Base-by-base conservation (phyloP, 805 yeast genomes). In the Zygosaccharomyces bisporus region DNA sequence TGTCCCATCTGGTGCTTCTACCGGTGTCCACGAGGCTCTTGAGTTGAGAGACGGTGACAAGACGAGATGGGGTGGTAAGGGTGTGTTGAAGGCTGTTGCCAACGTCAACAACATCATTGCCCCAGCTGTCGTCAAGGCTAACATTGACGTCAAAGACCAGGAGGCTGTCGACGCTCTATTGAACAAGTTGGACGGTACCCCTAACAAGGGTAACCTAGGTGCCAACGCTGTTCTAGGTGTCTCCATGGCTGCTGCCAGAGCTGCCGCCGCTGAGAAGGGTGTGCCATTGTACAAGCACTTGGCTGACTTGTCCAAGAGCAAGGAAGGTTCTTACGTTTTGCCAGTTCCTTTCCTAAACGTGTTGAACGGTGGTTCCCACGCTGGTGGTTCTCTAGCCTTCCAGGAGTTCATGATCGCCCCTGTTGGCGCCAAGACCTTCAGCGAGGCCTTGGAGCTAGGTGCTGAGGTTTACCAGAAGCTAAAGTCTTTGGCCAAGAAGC, bases 341-440 rank as follows among this genome's bases (percentile, higher is more conserved):
- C 99, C 99, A 71, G 98, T 93, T 73, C 99, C 99, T 58, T 85
- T 93, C 95, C 93, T 87, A 77, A 91, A 91, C 77, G 99, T 91
- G 57, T 79, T 91, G 73, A 91, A 91, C 83, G 99, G 99, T 80
- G 99, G 99, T 74, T 85, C 95, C 67, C 99, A 91, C 77, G 99
- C 99, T 67, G 99, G 99, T 78, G 99, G 99, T 77, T 83, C 91
- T 69, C 79, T 91, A 60, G 99, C 99, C 64, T 81, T 91, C 84
- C 99, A 91, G 80, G 99, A 91, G 80, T 91, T 91, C 80, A 93
- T 91, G 98, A 87, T 91, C 75, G 98, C 86, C 54, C 98, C 99
- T 75, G 76, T 85, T 58, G 91, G 82, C 64, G 96, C 96, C 61
- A 75, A 80, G 63, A 64, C 91, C 51, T 93, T 91, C 83, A 69